Evolutionary conservation across 2,329 filamentous ascomycete genomes (phyloP), one percentile per base, ranked within the genome.

Genomic region (Hirsutella minnesotensis): DNA sequence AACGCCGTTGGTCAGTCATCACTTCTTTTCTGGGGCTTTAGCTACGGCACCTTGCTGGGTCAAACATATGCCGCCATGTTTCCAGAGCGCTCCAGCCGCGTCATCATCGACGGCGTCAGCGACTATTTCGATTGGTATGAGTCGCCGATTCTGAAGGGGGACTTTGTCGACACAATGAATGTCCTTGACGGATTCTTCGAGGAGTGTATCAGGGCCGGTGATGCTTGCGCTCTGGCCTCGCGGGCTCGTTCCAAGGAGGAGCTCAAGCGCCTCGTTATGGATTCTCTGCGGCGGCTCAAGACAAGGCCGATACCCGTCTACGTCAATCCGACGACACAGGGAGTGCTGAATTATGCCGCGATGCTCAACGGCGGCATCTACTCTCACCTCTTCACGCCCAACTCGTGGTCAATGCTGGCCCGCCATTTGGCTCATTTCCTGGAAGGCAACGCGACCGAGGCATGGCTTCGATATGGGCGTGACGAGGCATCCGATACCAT

Each of bases 11-110:
- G 58, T 3, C 48, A 57, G 21, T 40, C 60, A 37, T 48, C 54
- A 1, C 54, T 64, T 51, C 46, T 55, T 8, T 67, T 64, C 39
- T 67, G 63, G 64, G 66, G 67, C 0, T 58, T 66, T 41, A 66
- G 62, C 41, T 69, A 69, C 44, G 66, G 66, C 15, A 65, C 58
- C 1, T 45, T 62, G 2, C 55, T 70, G 3, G 67, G 66, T 1
- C 56, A 58, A 38, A 66, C 62, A 0, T 67, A 67, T 22, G 65
- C 64, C 0, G 56, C 57, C 0, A 53, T 68, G 31, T 63, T 59
- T 16, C 60, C 62, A 0, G 51, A 62, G 8, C 51, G 59, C 0
- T 54, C 59, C 2, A 46, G 51, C 9, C 54, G 62, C 15, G 47
- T 65, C 37, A 53, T 62, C n/a, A 56, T 64, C 9, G 62, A 65